Evolutionary conservation across 2,329 filamentous ascomycete species (phyloP).

Genomic region (Metarhizium robertsii): DNA sequence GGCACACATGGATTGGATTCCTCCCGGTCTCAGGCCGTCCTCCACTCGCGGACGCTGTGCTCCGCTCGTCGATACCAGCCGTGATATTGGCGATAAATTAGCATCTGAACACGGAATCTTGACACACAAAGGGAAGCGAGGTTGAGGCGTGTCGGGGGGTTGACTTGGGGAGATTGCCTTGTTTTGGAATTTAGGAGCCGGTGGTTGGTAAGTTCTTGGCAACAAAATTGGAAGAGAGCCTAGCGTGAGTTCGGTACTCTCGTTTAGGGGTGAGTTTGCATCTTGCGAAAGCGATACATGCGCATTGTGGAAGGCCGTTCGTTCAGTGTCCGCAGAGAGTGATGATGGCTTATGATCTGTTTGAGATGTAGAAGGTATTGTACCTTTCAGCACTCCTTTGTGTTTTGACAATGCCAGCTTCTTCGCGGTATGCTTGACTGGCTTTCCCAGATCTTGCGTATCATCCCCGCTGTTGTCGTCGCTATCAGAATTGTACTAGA

Average conservation of each 20-base stretch:
- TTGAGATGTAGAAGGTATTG: neutral
- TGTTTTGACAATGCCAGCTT: neutral
- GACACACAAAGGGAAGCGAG: no score
- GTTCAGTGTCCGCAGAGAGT: neutral
- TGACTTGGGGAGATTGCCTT: neutral
- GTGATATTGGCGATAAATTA: neutral
- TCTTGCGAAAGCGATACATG: neutral
- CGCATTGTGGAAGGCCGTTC: neutral
- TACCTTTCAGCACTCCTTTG: neutral
- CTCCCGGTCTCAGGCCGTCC: neutral
- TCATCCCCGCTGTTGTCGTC: slow-evolving; percentile 19
- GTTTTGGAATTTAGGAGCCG: neutral
- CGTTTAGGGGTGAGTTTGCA: neutral
- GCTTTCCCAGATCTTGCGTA: neutral
- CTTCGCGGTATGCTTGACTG: neutral
- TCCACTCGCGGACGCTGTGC: neutral
- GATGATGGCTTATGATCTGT: neutral
- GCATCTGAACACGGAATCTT: no score
- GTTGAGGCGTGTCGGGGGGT: neutral
- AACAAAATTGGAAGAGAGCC: neutral
- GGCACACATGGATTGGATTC: slow-evolving; percentile 1
- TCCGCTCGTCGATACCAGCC: neutral
- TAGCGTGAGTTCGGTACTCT: no score
- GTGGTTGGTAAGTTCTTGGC: neutral
- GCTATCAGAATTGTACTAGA: slow-evolving; percentile 29